phyloP scores from a whole-genome alignment of 2,329 filamentous ascomycete genomes.

The Arthrinium phaeospermum region DNA sequence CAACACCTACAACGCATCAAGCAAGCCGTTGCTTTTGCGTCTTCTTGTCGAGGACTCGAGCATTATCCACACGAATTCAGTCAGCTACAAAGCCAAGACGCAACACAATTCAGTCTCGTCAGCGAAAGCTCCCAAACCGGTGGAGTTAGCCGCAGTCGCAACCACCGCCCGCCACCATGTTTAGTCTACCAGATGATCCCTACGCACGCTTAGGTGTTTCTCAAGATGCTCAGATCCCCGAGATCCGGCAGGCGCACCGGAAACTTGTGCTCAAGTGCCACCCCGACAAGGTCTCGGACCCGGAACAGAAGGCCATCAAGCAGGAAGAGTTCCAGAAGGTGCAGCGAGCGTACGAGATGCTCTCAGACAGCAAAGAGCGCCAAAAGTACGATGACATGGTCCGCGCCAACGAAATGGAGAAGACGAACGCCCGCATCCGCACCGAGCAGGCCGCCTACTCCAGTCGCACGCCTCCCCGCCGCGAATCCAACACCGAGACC shows the following conservation, averaged over 20 bases:
- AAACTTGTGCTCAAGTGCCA: slow-evolving; percentile 89
- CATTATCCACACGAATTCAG: slow-evolving; percentile 4
- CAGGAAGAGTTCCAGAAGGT: slow-evolving; percentile 90
- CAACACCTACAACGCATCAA: background rate
- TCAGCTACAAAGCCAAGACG: slow-evolving; percentile 1
- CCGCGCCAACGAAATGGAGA: slow-evolving; percentile 59
- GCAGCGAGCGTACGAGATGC: slow-evolving; percentile 89
- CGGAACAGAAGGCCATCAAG: slow-evolving; percentile 75
- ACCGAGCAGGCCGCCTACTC: background rate
- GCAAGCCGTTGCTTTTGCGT: background rate
- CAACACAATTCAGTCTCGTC: background rate
- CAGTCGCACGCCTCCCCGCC: slow-evolving; percentile 23
- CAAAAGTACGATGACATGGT: slow-evolving; percentile 74
- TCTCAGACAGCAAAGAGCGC: slow-evolving; percentile 77
- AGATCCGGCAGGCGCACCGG: slow-evolving; percentile 81
- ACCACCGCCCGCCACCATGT: slow-evolving; percentile 46
- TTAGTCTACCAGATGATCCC: slow-evolving; percentile 70
- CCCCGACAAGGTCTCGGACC: slow-evolving; percentile 87
- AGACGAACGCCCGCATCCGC: slow-evolving; percentile 41
- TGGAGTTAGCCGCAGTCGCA: slow-evolving; percentile 1
- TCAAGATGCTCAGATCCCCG: slow-evolving; percentile 70
- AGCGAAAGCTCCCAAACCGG: background rate
- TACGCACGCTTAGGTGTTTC: slow-evolving; percentile 78
- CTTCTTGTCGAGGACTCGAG: background rate
- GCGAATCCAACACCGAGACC: slow-evolving; percentile 13